Conservation (phyloP, 169 alveolate species). For the Babesia microti region DNA sequence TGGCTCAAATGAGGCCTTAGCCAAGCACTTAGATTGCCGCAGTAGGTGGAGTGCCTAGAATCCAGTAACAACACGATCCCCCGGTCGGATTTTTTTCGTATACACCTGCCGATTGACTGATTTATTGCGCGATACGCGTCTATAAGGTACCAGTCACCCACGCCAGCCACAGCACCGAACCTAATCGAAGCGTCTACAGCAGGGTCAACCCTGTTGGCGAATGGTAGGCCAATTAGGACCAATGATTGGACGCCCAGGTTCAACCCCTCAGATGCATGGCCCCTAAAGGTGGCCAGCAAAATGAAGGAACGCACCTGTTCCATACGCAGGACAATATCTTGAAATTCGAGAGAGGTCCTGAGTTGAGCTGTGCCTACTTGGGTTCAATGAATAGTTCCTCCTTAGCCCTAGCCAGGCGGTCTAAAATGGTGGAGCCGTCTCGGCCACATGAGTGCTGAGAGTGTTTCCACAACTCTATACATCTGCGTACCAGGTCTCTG, state of each 20-base stretch:
- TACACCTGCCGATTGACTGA: conserved; percentile 90
- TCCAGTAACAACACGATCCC: conserved; percentile 81
- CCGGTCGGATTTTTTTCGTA: conserved; percentile 83
- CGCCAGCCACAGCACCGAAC: conserved; percentile 5
- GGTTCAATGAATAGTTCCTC: conserved; percentile 22
- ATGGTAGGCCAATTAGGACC: conserved; percentile 31
- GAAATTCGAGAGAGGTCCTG: too few species aligned
- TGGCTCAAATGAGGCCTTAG: too few species aligned
- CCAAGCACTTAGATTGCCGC: conserved; percentile 44
- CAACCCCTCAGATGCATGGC: conserved; percentile 35
- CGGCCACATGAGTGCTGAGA: background rate
- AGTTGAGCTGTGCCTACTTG: conserved; percentile 13
- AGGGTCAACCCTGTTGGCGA: conserved; percentile 22
- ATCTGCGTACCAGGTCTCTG: conserved; percentile 1
- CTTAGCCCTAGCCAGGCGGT: conserved; percentile 11
- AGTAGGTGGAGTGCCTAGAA: conserved; percentile 63
- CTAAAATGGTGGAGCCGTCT: conserved; percentile 1
- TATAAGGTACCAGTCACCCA: conserved; percentile 76
- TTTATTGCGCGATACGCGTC: conserved; percentile 87
- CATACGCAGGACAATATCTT: conserved; percentile 3
- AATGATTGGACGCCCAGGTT: conserved; percentile 25
- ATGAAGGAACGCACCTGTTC: conserved; percentile 2
- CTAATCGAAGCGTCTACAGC: conserved; percentile 18
- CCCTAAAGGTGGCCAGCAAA: conserved; percentile 18
- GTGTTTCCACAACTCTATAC: conserved; percentile 24